Evolutionary conservation across 148 eudicot species (phyloP).

Genomic region (Spergularia marina): DNA sequence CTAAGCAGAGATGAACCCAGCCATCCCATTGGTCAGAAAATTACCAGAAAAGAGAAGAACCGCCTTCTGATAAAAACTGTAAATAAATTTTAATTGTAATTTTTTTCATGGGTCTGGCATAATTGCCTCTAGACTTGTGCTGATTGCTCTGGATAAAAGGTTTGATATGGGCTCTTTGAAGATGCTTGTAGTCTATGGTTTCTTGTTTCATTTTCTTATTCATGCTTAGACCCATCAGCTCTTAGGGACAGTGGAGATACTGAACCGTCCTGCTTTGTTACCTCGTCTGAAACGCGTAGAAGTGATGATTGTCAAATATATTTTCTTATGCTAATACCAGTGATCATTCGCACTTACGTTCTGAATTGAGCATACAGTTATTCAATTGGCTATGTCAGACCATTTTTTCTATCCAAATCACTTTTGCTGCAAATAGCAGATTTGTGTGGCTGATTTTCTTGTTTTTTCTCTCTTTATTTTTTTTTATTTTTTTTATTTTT

Average conservation of each 20-base stretch:
- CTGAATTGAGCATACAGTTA: neutral
- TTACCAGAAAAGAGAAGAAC: conserved; percentile 63
- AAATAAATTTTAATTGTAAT: conserved; percentile 17
- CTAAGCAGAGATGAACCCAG: conserved; percentile 18
- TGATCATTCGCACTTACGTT: neutral
- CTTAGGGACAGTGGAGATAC: neutral
- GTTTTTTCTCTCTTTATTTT: neutral
- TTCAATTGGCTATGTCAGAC: neutral
- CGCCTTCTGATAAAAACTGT: conserved; percentile 52
- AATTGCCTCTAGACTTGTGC: neutral
- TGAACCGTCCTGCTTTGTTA: neutral
- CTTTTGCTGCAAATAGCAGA: neutral
- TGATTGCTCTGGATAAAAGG: neutral
- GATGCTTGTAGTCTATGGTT: neutral
- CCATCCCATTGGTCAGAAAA: conserved; percentile 45
- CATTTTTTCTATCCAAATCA: neutral
- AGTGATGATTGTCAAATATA: neutral
- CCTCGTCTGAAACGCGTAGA: neutral
- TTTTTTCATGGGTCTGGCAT: neutral
- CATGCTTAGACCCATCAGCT: neutral
- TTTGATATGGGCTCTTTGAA: neutral
- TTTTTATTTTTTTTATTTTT: neutral
- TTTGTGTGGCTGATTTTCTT: neutral
- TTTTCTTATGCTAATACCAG: neutral
- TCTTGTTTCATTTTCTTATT: neutral